Conservation (phyloP, 2,329 filamentous ascomycete species). For the Didymellaceae sp. region DNA sequence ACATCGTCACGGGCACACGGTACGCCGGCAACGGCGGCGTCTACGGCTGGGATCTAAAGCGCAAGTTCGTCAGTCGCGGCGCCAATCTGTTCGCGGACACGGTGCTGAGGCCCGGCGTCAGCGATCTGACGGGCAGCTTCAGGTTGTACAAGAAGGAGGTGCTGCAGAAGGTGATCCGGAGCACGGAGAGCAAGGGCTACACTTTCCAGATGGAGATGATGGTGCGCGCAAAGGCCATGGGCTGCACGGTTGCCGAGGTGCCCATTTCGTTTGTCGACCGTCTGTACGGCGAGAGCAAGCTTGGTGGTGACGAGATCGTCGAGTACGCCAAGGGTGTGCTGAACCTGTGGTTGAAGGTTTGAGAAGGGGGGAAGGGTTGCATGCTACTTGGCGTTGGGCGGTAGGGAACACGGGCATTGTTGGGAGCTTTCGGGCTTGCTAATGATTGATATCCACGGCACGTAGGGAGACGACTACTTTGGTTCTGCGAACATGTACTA, state of each 20-base stretch:
- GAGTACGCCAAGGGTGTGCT: slow-evolving; percentile 81
- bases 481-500: slow-evolving; percentile 12
- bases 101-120: slow-evolving; percentile 88
- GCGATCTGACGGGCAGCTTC: slow-evolving; percentile 94
- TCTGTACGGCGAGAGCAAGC: slow-evolving; percentile 92
- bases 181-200: slow-evolving; percentile 95
- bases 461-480: slow-evolving; percentile 7
- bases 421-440: slow-evolving; percentile 10
- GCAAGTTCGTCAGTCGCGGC: slow-evolving; percentile 76
- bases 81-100: slow-evolving; percentile 97
- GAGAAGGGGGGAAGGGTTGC: slow-evolving; percentile 22
- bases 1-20: slow-evolving; percentile 95
- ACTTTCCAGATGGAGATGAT: slow-evolving; percentile 99
- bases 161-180: slow-evolving; percentile 86
- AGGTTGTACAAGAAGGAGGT: slow-evolving; percentile 91
- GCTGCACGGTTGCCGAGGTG: slow-evolving; percentile 90
- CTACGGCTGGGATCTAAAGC: slow-evolving; percentile 93
- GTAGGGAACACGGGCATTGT: slow-evolving; percentile 12
- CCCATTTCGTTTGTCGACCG: slow-evolving; percentile 93
- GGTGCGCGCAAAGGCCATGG: slow-evolving; percentile 95
- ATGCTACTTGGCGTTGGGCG: slow-evolving; percentile 41
- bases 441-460: slow-evolving; percentile 20
- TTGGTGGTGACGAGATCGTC: slow-evolving; percentile 93
- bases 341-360: slow-evolving; percentile 59
- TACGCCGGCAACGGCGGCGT: slow-evolving; percentile 88